Conservation (phyloP, 2,329 filamentous ascomycete genomes). For the Phaeosphaeria sp. region DNA sequence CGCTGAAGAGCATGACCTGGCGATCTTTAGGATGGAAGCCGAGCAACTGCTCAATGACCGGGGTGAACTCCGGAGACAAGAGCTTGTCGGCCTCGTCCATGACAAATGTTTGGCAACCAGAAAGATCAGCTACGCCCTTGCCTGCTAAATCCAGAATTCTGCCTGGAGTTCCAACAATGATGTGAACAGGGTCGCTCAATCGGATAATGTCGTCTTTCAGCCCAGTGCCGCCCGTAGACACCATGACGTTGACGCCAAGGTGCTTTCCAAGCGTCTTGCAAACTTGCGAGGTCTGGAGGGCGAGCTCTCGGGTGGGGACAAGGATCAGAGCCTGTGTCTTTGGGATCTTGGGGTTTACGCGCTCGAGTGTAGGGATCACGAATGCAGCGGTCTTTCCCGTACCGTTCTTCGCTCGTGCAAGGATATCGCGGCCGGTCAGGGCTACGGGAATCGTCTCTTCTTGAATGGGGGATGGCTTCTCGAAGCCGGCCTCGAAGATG, state of each 20-base stretch:
- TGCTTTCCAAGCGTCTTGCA: constrained; percentile 99
- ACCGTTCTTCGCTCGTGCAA: constrained; percentile 97
- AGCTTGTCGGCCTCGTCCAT: constrained; percentile 99
- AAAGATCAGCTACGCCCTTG: constrained; percentile 95
- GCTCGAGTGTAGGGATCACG: constrained; percentile 92
- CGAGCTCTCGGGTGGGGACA: constrained; percentile 94
- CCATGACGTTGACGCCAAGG: constrained; percentile 97
- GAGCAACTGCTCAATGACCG: constrained; percentile 94
- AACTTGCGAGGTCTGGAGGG: constrained; percentile 97
- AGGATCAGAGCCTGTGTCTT: constrained; percentile 97
- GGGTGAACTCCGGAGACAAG: constrained; percentile 94
- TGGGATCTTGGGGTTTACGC: constrained; percentile 93
- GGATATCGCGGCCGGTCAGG: constrained; percentile 90
- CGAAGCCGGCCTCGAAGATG: constrained; percentile 98
- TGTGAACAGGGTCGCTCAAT: constrained; percentile 91
- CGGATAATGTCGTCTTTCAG: constrained; percentile 97
- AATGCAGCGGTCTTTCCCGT: constrained; percentile 99
- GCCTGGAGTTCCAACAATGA: constrained; percentile 95
- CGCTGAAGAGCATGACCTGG: constrained; percentile 99
- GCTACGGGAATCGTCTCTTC: constrained; percentile 99
- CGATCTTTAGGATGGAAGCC: constrained; percentile 96
- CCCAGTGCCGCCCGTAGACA: constrained; percentile 94
- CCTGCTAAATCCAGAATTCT: constrained; percentile 95
- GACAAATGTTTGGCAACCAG: constrained; percentile 95
- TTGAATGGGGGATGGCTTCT: constrained; percentile 98